These are phyloP conservation scores for Parastagonospora nodorum DNA, from an alignment of 2,329 filamentous ascomycete species.

Conservation along the genomic window DNA sequence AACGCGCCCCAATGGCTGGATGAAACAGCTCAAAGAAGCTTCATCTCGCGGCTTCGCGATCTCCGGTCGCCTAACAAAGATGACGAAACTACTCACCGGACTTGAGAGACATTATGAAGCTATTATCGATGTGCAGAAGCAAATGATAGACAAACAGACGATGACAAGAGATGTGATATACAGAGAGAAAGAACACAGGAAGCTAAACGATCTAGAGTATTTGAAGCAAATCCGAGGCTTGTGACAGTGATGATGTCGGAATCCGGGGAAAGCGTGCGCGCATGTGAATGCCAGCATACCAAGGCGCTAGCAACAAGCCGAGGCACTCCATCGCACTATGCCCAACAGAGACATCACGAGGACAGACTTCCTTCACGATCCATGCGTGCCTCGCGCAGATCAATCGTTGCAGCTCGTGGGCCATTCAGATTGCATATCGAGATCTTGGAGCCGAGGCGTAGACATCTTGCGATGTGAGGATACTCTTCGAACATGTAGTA, in stretches of 20 bases:
- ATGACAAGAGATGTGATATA: not conserved
- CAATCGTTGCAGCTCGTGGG: too few species aligned
- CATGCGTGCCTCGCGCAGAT: too few species aligned
- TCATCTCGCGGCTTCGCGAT: not conserved
- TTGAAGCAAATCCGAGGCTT: constrained; percentile 25
- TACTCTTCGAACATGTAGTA: too few species aligned
- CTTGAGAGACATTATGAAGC: constrained; percentile 39
- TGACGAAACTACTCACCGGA: constrained; percentile 24
- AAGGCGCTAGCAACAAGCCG: constrained; percentile 18
- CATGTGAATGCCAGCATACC: constrained; percentile 26
- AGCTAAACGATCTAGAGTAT: constrained; percentile 17
- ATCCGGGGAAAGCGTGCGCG: constrained; percentile 16
- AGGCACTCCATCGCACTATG: constrained; percentile 13
- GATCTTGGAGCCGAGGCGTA: too few species aligned
- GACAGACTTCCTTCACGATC: too few species aligned
- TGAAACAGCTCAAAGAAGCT: not conserved
- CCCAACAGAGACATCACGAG: too few species aligned
- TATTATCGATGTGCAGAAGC: constrained; percentile 3
- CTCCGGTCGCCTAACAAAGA: not conserved
- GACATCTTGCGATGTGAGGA: too few species aligned
- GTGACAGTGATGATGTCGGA: constrained; percentile 26
- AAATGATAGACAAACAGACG: not conserved
- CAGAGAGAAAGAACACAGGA: not conserved
- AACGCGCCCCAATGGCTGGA: not conserved
- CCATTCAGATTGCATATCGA: too few species aligned